Evolutionary conservation across 2,329 filamentous ascomycete genomes (phyloP).

Genomic region (Claviceps fusiformis): DNA sequence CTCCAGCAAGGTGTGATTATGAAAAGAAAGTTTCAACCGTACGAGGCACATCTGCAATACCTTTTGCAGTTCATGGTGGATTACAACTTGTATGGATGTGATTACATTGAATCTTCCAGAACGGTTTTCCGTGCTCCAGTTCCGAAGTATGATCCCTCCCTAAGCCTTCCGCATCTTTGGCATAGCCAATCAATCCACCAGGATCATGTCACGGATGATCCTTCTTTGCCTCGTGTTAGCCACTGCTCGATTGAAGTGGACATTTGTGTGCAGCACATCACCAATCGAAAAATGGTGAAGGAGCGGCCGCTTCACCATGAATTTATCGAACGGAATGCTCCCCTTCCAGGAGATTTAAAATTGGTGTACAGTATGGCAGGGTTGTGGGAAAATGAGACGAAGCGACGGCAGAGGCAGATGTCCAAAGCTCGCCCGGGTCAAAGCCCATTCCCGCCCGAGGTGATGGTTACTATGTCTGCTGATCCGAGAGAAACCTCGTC

Average conservation of each 20-base stretch:
- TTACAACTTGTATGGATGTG: slow-evolving; percentile 93
- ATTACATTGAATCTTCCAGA: slow-evolving; percentile 62
- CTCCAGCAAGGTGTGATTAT: slow-evolving; percentile 79
- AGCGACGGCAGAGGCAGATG: slow-evolving; percentile 61
- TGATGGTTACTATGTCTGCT: slow-evolving; percentile 77
- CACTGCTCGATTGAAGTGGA: slow-evolving; percentile 87
- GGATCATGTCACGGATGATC: slow-evolving; percentile 37
- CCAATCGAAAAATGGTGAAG: slow-evolving; percentile 65
- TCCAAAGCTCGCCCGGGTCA: slow-evolving; percentile 48
- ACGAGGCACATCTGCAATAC: slow-evolving; percentile 88
- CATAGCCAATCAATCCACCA: slow-evolving; percentile 58
- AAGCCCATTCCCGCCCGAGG: slow-evolving; percentile 70
- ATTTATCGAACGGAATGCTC: slow-evolving; percentile 60
- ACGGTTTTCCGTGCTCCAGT: slow-evolving; percentile 64
- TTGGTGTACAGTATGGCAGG: slow-evolving; percentile 89
- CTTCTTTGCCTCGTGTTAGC: slow-evolving; percentile 59
- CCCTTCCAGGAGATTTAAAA: slow-evolving; percentile 56
- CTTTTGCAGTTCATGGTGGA: slow-evolving; percentile 96
- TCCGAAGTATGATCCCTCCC: slow-evolving; percentile 50
- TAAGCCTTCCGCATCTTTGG: slow-evolving; percentile 57
- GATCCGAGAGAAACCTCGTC: slow-evolving; percentile 57
- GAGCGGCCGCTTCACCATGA: slow-evolving; percentile 75
- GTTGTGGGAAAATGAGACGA: slow-evolving; percentile 81
- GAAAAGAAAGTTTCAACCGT: slow-evolving; percentile 74
- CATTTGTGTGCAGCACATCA: slow-evolving; percentile 73